Evolutionary conservation across 1,284 basidiomycete species (phyloP), one percentile per base, ranked within the genome.

Genomic region (Mycosarcoma maydis): DNA sequence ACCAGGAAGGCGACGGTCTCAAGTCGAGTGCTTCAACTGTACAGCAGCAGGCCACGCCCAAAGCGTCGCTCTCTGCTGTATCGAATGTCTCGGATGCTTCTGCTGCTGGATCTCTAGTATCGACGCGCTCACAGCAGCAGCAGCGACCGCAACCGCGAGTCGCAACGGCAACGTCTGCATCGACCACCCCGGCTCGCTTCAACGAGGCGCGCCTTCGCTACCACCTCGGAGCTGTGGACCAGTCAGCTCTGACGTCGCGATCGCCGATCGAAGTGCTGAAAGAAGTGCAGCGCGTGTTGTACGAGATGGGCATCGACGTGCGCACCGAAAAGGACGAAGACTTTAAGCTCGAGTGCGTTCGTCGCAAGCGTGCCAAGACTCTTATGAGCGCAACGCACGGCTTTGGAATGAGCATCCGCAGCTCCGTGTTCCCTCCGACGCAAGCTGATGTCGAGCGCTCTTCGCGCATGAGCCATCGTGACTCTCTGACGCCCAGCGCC

Each of bases 161-260:
- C 19, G 27, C 27, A 8, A 36, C 22, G 11, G 23, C 45, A 5
- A 14, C 20, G 6, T 11, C 49, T 14, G 26, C 41, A 16, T 37
- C 39, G 11, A 29, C 47, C 23, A 29, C 33, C 39, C 14, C 29
- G 19, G 46, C 29, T 14, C 72, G 74, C 8, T 83, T 82, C 51
- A 82, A 84, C 58, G 88, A 88, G 65, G 85, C 85, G 32, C 87
- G 60, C 6, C 84, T 98, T 48, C 88, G 92, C 14, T 87, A 91
- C 37, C 95, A 98, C 79, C 90, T 92, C 69, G 94, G 95, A 70
- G 90, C 94, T 1, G 90, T 98, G 24, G 95, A 98, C 82, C 90
- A 92, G 78, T 90, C 90, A 20, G 95, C 90, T 34, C 88, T 98
- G 67, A 96, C 94, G 9, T 92, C 90, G 7, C 87, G 88, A 17